Evolutionary conservation across 306 rosid species (phyloP).

Genomic region (Inga laurina): DNA sequence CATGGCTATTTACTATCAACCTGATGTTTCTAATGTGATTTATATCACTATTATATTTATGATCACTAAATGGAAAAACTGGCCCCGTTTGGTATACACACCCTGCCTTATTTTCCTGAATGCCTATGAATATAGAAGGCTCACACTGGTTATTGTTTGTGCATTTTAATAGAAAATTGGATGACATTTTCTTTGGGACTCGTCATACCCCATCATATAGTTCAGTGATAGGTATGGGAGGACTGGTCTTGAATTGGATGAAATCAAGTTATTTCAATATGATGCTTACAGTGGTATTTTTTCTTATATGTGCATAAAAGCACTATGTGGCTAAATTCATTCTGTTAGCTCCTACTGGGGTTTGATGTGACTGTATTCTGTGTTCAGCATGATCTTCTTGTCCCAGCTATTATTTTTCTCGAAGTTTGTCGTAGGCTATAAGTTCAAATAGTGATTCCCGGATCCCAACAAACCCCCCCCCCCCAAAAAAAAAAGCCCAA

Average conservation of each 20-base stretch:
- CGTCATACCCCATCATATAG: neutral
- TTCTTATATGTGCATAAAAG: neutral
- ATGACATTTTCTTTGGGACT: neutral
- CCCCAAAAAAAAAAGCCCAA: no score
- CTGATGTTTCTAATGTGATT: neutral
- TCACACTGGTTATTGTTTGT: neutral
- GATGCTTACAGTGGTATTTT: conserved; percentile 6
- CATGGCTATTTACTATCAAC: neutral
- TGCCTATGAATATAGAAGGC: conserved; percentile 19
- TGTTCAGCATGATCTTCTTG: conserved; percentile 1
- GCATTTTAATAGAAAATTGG: conserved; percentile 13
- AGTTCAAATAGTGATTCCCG: neutral
- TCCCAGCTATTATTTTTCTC: conserved; percentile 12
- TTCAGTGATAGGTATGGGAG: neutral
- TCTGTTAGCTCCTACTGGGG: conserved; percentile 10
- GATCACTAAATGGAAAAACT: neutral
- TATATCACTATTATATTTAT: conserved; percentile 3
- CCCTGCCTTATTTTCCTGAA: neutral
- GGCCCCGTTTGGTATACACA: conserved; percentile 12
- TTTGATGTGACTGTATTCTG: conserved; percentile 6
- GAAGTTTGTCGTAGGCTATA: neutral
- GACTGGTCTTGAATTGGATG: conserved; percentile 21
- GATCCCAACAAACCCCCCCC: neutral
- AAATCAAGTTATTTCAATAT: conserved; percentile 24
- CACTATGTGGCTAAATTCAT: conserved; percentile 7